These are phyloP conservation scores for Cladorrhinum sp. DNA, from an alignment of 2,329 filamentous ascomycete species.

Conservation along the genomic window DNA sequence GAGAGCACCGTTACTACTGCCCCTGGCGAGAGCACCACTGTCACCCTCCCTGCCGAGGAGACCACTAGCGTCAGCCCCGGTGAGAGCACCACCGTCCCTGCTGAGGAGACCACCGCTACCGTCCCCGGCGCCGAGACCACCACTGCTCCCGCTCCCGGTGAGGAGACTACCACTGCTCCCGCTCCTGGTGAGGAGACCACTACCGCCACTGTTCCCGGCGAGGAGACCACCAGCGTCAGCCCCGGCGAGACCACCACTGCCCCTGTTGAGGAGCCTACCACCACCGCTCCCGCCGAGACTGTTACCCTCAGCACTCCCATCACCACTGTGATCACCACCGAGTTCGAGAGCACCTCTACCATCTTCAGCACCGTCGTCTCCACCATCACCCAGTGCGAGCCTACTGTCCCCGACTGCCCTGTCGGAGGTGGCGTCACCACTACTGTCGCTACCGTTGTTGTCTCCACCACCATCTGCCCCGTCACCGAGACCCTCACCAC, in stretches of 20 bases:
- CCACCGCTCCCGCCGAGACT: slow-evolving; percentile 40
- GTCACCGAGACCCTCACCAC: slow-evolving; percentile 52
- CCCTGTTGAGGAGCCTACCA: slow-evolving; percentile 17
- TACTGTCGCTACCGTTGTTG: slow-evolving; percentile 47
- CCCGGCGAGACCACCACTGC: slow-evolving; percentile 2
- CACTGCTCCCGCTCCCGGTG: slow-evolving; percentile 8
- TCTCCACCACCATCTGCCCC: slow-evolving; percentile 61
- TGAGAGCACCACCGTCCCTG: slow-evolving; percentile 19
- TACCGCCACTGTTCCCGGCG: slow-evolving; percentile 10
- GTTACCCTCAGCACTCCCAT: slow-evolving; percentile 38
- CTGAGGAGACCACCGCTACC: slow-evolving; percentile 16
- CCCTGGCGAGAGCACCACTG: slow-evolving; percentile 23
- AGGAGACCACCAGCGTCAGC: background rate
- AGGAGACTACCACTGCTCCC: background rate
- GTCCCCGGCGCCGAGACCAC: slow-evolving; percentile 8
- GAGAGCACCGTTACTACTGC: slow-evolving; percentile 24
- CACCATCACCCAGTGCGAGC: slow-evolving; percentile 52
- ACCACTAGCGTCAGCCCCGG: slow-evolving; percentile 21
- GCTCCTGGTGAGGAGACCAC: slow-evolving; percentile 4
- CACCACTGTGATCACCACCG: slow-evolving; percentile 48
- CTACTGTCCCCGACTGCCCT: slow-evolving; percentile 41
- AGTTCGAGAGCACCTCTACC: slow-evolving; percentile 28
- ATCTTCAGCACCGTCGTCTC: slow-evolving; percentile 27
- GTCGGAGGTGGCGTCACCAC: slow-evolving; percentile 4
- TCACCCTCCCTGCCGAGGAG: slow-evolving; percentile 20